Evolutionary conservation across 805 yeast species (phyloP).

Genomic region (Starmerella roubikii): DNA sequence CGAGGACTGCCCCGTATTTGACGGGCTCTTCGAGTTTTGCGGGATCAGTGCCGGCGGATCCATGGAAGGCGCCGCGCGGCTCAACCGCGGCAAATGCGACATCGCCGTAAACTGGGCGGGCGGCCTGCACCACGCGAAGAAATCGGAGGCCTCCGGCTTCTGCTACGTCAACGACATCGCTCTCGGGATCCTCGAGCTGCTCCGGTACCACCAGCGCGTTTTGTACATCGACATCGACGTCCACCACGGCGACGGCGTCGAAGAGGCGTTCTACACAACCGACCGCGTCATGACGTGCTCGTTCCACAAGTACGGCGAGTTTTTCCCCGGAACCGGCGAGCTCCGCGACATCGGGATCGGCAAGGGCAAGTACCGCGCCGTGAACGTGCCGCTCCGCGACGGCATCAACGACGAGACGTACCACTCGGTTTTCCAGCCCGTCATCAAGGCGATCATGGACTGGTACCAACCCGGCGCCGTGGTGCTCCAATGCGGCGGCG

Average conservation of each 20-base stretch:
- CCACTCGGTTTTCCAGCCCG: slow-evolving; percentile 51
- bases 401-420: slow-evolving; percentile 92
- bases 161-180: slow-evolving; percentile 94
- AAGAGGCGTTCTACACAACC: slow-evolving; percentile 88
- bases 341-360: slow-evolving; percentile 82
- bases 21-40: slow-evolving; percentile 86
- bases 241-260: slow-evolving; percentile 97
- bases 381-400: slow-evolving; percentile 85
- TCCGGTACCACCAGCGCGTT: slow-evolving; percentile 84
- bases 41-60: slow-evolving; percentile 87
- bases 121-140: slow-evolving; percentile 93
- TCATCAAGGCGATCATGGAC: slow-evolving; percentile 74
- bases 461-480: slow-evolving; percentile 89
- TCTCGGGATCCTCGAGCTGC: slow-evolving; percentile 66
- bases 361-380: slow-evolving; percentile 72
- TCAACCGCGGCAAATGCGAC: slow-evolving; percentile 76
- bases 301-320: slow-evolving; percentile 91
- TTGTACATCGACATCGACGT: slow-evolving; percentile 87
- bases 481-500: slow-evolving; percentile 96
- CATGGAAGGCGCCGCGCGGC: slow-evolving; percentile 68
- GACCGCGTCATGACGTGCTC: slow-evolving; percentile 95
- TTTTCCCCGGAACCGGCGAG: slow-evolving; percentile 95
- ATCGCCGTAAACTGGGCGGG: slow-evolving; percentile 96
- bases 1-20: slow-evolving; percentile 91
- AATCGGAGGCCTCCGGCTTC: slow-evolving; percentile 86